Evolutionary conservation across 768 basidiomycete species (phyloP).

Genomic region (Daedaleopsis sinensis): DNA sequence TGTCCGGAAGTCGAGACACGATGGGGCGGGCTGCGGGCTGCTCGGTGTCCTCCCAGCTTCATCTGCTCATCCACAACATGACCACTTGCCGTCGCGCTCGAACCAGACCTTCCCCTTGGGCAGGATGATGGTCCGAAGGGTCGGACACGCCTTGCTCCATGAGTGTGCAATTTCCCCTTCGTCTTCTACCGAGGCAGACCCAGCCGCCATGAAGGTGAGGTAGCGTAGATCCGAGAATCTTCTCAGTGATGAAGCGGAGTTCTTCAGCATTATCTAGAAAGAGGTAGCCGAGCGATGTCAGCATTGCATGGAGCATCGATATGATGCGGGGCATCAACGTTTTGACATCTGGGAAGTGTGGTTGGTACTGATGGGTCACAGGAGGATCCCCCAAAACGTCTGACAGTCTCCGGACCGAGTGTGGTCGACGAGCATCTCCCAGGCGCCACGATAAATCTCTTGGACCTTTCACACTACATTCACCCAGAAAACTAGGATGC

Average conservation of each 20-base stretch:
- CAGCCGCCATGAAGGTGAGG: conserved; percentile 62
- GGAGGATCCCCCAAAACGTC: background rate
- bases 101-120: conserved; percentile 70
- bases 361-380: background rate
- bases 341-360: background rate
- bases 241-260: conserved; percentile 41
- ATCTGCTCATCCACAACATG: conserved; percentile 21
- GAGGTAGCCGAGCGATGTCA: background rate
- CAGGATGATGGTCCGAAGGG: conserved; percentile 64
- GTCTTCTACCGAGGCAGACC: conserved; percentile 31
- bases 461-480: background rate
- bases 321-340: background rate
- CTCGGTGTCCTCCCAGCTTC: background rate
- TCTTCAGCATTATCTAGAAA: conserved; percentile 45
- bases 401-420: background rate
- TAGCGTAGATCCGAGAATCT: conserved; percentile 47
- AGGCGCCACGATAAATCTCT: background rate
- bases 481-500: no score
- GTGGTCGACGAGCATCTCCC: background rate
- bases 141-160: conserved; percentile 63
- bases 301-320: background rate
- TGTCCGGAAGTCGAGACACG: background rate
- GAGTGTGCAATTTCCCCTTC: conserved; percentile 54
- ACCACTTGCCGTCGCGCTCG: conserved; percentile 26
- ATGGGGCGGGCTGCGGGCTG: background rate